Percentiles rank a stretch among this genome's conserved stretches.
Conservation (phyloP, 257 asterid species). For the Osmanthus fragrans region DNA sequence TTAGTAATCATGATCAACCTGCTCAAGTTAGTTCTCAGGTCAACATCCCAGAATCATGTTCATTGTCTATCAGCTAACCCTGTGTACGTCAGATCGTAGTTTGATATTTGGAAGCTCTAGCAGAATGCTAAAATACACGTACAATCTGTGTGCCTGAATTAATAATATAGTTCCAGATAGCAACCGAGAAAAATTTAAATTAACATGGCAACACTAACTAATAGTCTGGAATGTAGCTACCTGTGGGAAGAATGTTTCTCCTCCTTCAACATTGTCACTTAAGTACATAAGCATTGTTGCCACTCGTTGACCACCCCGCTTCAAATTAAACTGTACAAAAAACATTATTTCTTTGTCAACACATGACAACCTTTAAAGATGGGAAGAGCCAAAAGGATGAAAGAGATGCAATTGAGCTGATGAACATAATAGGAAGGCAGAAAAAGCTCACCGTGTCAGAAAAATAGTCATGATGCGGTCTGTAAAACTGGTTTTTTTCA, state of each 20-base stretch:
- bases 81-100: neutral
- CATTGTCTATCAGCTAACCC: neutral
- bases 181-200: neutral
- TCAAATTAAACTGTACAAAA: slow-evolving; percentile 55
- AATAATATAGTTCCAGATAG: neutral
- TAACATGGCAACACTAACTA: slow-evolving; percentile 8
- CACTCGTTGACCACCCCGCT: slow-evolving; percentile 72
- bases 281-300: slow-evolving; percentile 77
- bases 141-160: neutral
- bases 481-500: slow-evolving; percentile 72
- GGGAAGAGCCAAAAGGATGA: slow-evolving; percentile 11
- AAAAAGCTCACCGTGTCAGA: slow-evolving; percentile 63
- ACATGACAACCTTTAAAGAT: slow-evolving; percentile 13
- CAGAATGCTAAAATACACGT: too few species aligned
- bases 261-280: slow-evolving; percentile 76
- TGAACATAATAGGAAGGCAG: slow-evolving; percentile 15
- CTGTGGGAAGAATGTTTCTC: slow-evolving; percentile 71
- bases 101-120: neutral
- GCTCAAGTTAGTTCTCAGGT: neutral
- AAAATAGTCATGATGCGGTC: slow-evolving; percentile 86
- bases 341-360: slow-evolving; percentile 9
- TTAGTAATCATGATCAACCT: neutral
- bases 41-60: neutral
- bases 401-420: slow-evolving; percentile 8
- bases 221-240: slow-evolving; percentile 31